Evolutionary conservation across 1,139 yeast species (phyloP).

Genomic region (Suhomyces bribrorum): DNA sequence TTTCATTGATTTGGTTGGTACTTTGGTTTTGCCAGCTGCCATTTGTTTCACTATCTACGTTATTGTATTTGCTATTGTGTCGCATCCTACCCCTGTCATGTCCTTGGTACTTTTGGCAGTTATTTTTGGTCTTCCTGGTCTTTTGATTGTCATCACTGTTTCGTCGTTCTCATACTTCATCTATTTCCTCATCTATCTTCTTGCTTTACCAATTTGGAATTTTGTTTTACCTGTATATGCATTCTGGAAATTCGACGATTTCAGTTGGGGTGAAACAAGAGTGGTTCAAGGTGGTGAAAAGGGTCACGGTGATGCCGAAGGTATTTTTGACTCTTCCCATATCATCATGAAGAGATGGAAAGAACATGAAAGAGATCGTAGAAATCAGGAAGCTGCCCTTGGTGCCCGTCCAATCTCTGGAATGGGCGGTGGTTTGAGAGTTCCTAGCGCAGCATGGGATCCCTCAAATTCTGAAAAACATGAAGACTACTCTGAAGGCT

Average conservation of each 20-base stretch:
- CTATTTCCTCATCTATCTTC: constrained; percentile 80
- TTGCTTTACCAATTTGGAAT: constrained; percentile 94
- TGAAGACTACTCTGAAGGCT: constrained; percentile 33
- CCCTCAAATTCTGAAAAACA: constrained; percentile 38
- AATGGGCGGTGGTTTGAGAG: constrained; percentile 22
- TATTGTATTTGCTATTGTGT: constrained; percentile 69
- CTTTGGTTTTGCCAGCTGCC: constrained; percentile 91
- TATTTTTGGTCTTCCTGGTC: constrained; percentile 88
- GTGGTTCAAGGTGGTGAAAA: constrained; percentile 75
- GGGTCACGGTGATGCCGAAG: constrained; percentile 69
- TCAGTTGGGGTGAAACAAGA: constrained; percentile 98
- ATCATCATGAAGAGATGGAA: constrained; percentile 93
- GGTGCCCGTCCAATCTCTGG: constrained; percentile 9
- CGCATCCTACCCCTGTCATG: constrained; percentile 80
- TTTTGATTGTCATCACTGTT: constrained; percentile 84
- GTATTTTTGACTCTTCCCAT: constrained; percentile 84
- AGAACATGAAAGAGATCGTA: constrained; percentile 79
- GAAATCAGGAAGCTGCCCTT: constrained; percentile 28
- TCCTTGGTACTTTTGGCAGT: constrained; percentile 78
- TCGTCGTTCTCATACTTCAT: constrained; percentile 71
- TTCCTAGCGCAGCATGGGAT: constrained; percentile 53
- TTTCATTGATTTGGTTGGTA: constrained; percentile 83
- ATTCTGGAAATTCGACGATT: constrained; percentile 96
- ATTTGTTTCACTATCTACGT: constrained; percentile 85
- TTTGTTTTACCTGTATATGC: constrained; percentile 87